phyloP scores from a whole-genome alignment of 768 basidiomycete species.

The Podaxis carcinomalis region DNA sequence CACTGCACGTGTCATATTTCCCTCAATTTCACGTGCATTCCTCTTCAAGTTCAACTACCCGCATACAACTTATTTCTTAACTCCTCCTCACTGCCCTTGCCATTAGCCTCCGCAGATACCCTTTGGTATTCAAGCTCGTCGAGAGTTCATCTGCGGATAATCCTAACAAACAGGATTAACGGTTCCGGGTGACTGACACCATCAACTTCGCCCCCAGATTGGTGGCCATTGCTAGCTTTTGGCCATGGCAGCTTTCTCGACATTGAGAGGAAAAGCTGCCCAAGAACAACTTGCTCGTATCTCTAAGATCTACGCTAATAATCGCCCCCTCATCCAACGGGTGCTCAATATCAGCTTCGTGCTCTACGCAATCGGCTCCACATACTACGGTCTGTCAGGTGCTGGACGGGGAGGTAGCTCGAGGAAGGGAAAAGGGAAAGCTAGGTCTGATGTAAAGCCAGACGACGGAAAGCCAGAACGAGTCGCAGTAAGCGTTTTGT shows the following conservation, averaged over 20 bases:
- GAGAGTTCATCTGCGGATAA: background rate
- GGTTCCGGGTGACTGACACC: background rate
- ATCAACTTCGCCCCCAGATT: background rate
- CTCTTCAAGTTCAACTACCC: background rate
- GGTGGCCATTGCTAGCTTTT: background rate
- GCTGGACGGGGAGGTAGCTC: conserved; percentile 26
- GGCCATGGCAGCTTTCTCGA: conserved; percentile 29
- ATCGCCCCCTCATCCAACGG: conserved; percentile 73
- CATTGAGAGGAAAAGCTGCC: conserved; percentile 26
- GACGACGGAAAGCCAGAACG: conserved; percentile 39
- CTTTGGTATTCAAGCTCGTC: background rate
- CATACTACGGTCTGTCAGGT: conserved; percentile 54
- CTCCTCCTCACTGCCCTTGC: background rate
- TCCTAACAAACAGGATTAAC: background rate
- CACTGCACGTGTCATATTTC: background rate
- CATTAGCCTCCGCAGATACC: background rate
- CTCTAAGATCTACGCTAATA: conserved; percentile 48
- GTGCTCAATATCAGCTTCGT: conserved; percentile 66
- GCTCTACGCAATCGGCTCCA: conserved; percentile 61
- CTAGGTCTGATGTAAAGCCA: conserved; percentile 8
- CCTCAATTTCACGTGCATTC: conserved; percentile 4
- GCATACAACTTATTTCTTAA: background rate
- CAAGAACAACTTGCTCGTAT: conserved; percentile 40
- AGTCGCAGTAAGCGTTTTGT: conserved; percentile 56
- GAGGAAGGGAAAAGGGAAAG: conserved; percentile 34